phyloP scores from a whole-genome alignment of 2,329 filamentous ascomycete species.

The Penicillium sclerotiorum region DNA sequence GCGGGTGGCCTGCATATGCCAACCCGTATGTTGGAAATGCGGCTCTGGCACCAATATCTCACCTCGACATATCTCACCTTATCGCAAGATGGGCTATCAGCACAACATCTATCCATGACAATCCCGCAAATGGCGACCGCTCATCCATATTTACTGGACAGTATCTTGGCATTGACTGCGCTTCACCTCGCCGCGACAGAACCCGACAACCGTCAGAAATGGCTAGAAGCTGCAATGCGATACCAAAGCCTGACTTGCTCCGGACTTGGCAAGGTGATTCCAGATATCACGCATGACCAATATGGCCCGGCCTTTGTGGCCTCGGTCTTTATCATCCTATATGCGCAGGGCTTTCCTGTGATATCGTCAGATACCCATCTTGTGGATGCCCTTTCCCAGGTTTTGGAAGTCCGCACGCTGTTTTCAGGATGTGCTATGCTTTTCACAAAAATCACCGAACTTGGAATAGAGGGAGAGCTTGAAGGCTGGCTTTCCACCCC shows the following conservation, averaged over 20 bases:
- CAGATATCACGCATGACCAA: constrained; percentile 43
- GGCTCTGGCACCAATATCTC: constrained; percentile 43
- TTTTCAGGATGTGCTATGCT: constrained; percentile 35
- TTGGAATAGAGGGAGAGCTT: constrained; percentile 26
- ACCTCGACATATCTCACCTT: constrained; percentile 40
- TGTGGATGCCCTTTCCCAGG: constrained; percentile 29
- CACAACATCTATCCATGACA: constrained; percentile 37
- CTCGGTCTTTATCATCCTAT: constrained; percentile 44
- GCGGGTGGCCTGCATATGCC: constrained; percentile 17
- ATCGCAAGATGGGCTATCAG: constrained; percentile 32
- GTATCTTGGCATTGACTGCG: constrained; percentile 47
- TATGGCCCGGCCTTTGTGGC: constrained; percentile 47
- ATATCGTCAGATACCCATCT: constrained; percentile 27
- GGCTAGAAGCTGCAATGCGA: constrained; percentile 37
- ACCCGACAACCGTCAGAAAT: constrained; percentile 30
- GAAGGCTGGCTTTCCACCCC: constrained; percentile 27
- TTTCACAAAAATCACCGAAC: constrained; percentile 27
- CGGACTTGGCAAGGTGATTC: constrained; percentile 36
- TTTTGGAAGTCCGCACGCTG: constrained; percentile 32
- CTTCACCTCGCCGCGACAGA: constrained; percentile 48
- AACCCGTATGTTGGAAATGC: constrained; percentile 37
- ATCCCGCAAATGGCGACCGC: constrained; percentile 44
- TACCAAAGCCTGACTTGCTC: constrained; percentile 42
- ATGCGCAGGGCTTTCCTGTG: constrained; percentile 35
- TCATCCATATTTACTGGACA: constrained; percentile 49